Conservation (phyloP, 768 basidiomycete genomes). For the Termitomyces sp. region DNA sequence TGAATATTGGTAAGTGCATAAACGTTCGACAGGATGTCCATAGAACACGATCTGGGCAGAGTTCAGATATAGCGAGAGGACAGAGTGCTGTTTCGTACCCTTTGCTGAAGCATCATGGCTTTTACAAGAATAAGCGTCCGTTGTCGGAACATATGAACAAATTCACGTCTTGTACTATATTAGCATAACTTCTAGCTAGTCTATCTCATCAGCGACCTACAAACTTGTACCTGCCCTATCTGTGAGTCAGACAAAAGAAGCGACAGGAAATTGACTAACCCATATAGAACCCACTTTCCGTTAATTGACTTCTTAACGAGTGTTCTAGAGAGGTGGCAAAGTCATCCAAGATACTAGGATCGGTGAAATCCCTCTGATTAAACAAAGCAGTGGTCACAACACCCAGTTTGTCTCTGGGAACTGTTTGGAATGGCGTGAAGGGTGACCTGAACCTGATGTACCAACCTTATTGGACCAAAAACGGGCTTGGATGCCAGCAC, state of each 20-base stretch:
- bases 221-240: conserved; percentile 58
- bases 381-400: conserved; percentile 92
- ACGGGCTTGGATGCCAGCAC: conserved; percentile 87
- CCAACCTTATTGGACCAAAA: conserved; percentile 87
- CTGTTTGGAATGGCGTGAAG: neutral
- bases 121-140: conserved; percentile 91
- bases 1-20: conserved; percentile 98
- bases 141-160: conserved; percentile 91
- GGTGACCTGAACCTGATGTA: neutral
- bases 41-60: conserved; percentile 83
- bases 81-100: conserved; percentile 38
- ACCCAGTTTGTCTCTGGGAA: conserved; percentile 77
- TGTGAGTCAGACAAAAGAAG: neutral
- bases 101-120: conserved; percentile 87
- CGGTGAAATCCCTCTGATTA: conserved; percentile 83
- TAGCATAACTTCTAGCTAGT: neutral
- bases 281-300: conserved; percentile 92
- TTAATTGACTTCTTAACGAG: conserved; percentile 74
- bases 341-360: conserved; percentile 84
- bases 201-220: conserved; percentile 28
- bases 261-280: conserved; percentile 41
- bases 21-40: conserved; percentile 90
- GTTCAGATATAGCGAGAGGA: neutral
- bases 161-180: conserved; percentile 59
- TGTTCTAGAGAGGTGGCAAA: conserved; percentile 74